Conservation (phyloP, 768 basidiomycete genomes). For the Boletales sp. region DNA sequence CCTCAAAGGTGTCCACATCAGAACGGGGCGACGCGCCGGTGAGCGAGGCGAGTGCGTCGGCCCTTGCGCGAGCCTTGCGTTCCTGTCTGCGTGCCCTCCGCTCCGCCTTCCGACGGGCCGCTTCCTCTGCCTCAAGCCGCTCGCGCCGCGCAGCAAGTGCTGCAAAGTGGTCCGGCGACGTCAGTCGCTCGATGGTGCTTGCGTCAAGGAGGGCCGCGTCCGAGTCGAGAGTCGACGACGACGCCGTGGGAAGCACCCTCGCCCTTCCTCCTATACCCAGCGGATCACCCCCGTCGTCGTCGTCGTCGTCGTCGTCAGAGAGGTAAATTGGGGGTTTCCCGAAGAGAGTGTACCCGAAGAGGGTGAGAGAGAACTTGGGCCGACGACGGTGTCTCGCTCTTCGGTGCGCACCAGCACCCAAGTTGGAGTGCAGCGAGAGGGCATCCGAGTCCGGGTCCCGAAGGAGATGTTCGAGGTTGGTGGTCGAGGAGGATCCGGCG, state of each 20-base stretch:
- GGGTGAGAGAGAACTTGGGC: conserved; percentile 40
- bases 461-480: conserved; percentile 50
- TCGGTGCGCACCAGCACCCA: conserved; percentile 33
- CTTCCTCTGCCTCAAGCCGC: conserved; percentile 34
- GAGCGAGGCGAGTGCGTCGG: conserved; percentile 29
- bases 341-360: conserved; percentile 68
- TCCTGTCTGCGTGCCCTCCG: conserved; percentile 43
- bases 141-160: conserved; percentile 27
- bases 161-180: conserved; percentile 37
- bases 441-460: conserved; percentile 52
- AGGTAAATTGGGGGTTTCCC: conserved; percentile 60
- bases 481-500: conserved; percentile 5
- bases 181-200: conserved; percentile 50
- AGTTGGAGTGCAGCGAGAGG: conserved; percentile 65
- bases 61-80: conserved; percentile 41
- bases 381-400: conserved; percentile 33
- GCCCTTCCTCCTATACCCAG: conserved; percentile 8
- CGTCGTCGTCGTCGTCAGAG: conserved; percentile 50
- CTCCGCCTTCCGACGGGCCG: conserved; percentile 45
- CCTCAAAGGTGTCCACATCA: conserved; percentile 50
- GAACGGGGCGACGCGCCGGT: conserved; percentile 22
- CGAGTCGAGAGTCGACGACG: conserved; percentile 56
- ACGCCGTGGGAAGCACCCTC: conserved; percentile 23
- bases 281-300: conserved; percentile 38
- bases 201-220: conserved; percentile 67